Percentiles rank a stretch among this genome's conserved stretches.
These are phyloP conservation scores for Strobilomyces confusus DNA, from an alignment of 768 basidiomycete genomes.

Conservation along the genomic window DNA sequence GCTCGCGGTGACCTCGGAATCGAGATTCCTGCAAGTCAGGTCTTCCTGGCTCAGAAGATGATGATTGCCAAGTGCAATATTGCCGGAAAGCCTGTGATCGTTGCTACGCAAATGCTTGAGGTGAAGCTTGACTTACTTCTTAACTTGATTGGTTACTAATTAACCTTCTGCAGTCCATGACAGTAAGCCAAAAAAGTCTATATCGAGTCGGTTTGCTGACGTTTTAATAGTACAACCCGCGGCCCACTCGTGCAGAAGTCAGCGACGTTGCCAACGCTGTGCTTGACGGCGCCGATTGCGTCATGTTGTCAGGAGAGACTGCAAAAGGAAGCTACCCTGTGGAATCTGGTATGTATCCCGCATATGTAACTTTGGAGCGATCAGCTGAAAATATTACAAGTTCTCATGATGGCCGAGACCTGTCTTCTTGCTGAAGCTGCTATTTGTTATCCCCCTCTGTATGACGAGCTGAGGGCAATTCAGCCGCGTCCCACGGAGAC, in stretches of 20 bases:
- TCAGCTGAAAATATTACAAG: constrained; percentile 36
- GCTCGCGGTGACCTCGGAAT: constrained; percentile 99
- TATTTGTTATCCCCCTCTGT: constrained; percentile 92
- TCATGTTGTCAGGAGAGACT: constrained; percentile 99
- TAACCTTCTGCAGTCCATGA: constrained; percentile 72
- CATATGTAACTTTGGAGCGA: not conserved
- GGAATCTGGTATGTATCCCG: constrained; percentile 68
- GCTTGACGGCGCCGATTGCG: constrained; percentile 97
- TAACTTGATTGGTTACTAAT: constrained; percentile 9
- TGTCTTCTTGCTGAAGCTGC: constrained; percentile 94
- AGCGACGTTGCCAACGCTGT: constrained; percentile 99
- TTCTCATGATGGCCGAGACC: constrained; percentile 99
- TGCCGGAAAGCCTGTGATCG: constrained; percentile 95
- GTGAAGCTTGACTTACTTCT: constrained; percentile 35
- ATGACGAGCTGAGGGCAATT: constrained; percentile 78
- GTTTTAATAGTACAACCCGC: constrained; percentile 81
- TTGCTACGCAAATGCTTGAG: constrained; percentile 99
- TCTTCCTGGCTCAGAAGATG: constrained; percentile 99
- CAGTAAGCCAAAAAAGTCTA: constrained; percentile 44
- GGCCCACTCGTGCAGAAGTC: constrained; percentile 97
- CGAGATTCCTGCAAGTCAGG: constrained; percentile 98
- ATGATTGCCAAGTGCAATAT: constrained; percentile 99
- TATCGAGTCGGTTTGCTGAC: constrained; percentile 2
- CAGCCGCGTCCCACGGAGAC: constrained; percentile 90
- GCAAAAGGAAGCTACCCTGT: constrained; percentile 97